Conservation (phyloP, 1,284 basidiomycete genomes). For the Puccinia triticina region DNA sequence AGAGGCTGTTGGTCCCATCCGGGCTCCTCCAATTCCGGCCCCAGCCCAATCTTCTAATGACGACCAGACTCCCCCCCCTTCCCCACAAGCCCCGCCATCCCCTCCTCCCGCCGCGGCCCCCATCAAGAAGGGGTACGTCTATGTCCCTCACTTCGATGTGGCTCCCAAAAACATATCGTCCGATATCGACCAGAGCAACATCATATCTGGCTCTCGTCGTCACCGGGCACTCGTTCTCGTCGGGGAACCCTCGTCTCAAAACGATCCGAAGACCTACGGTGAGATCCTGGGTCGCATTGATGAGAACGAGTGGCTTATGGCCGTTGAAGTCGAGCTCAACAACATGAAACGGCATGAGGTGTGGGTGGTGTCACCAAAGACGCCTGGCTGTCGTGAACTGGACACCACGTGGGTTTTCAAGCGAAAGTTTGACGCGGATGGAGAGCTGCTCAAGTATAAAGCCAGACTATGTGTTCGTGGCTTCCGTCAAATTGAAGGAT, state of each 20-base stretch:
- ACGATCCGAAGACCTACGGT: not conserved
- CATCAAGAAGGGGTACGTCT: not conserved
- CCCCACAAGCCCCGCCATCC: not conserved
- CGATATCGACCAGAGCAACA: not conserved
- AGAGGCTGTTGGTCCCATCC: not conserved
- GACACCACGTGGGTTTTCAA: slow-evolving; percentile 32
- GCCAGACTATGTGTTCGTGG: not conserved
- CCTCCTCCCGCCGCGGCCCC: not conserved
- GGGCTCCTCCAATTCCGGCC: too few relatives aligned
- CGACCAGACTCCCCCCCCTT: not conserved
- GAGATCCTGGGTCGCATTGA: not conserved
- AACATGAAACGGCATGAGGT: slow-evolving; percentile 11
- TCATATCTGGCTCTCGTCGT: not conserved
- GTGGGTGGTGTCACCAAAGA: not conserved
- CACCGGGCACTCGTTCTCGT: not conserved
- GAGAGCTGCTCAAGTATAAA: slow-evolving; percentile 9
- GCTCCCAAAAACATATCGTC: not conserved
- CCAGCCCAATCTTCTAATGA: too few relatives aligned
- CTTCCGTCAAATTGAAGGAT: not conserved
- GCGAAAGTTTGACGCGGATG: not conserved
- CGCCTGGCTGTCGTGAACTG: not conserved
- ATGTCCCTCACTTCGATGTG: not conserved
- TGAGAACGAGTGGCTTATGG: not conserved
- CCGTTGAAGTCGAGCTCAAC: not conserved
- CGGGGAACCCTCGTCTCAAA: not conserved